A percentile compares a stretch with the other conserved stretches of the same genome.
Conservation (phyloP, 306 rosid genomes). For the Hylodesmum podocarpum region DNA sequence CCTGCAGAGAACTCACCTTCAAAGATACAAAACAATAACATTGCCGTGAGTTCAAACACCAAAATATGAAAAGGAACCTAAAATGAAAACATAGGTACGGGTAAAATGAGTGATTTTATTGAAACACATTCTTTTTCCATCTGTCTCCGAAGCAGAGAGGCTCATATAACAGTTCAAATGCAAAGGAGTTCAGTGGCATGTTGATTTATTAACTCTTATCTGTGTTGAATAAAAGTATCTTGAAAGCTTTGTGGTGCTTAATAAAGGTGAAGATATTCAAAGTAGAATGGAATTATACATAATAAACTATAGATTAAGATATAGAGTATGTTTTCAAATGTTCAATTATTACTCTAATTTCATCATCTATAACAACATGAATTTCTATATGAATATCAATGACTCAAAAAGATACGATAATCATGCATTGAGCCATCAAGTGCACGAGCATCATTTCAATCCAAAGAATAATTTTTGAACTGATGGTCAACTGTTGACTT, state of each 20-base stretch:
- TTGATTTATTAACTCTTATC: neutral
- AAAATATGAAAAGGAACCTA: neutral
- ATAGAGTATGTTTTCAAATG: neutral
- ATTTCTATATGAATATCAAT: neutral
- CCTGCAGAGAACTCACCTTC: conserved; percentile 19
- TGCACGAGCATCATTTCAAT: neutral
- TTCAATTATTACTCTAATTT: neutral
- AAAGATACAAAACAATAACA: conserved; percentile 4
- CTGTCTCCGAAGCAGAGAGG: neutral
- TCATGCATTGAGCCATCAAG: neutral
- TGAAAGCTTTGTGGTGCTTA: neutral
- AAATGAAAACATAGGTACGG: neutral
- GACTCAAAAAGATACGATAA: neutral
- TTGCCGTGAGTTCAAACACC: neutral
- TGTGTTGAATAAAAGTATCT: neutral
- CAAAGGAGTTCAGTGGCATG: conserved; percentile 1
- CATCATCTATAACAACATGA: neutral
- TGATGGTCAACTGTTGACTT: neutral
- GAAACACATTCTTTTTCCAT: conserved; percentile 17
- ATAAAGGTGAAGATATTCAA: neutral
- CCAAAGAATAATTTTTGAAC: neutral
- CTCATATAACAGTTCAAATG: conserved; percentile 2
- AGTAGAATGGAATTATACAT: neutral
- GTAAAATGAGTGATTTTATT: neutral
- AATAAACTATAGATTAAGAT: neutral